phyloP scores from a whole-genome alignment of 202 grass and related monocot genomes.

The Panicum virgatum region DNA sequence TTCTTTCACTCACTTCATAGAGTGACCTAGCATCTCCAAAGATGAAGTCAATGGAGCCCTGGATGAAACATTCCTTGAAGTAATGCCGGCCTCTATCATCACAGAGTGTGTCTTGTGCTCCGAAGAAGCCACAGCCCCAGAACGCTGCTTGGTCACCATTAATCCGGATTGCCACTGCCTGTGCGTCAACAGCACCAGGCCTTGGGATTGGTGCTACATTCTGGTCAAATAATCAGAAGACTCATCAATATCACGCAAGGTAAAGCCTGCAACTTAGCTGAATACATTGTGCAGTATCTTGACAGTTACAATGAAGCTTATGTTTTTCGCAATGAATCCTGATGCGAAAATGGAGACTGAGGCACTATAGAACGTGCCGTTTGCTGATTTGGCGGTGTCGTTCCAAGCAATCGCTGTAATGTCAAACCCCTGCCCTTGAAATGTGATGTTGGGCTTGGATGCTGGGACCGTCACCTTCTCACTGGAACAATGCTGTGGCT shows the following conservation, averaged over 20 bases:
- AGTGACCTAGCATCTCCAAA: constrained; percentile 87
- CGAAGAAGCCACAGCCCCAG: constrained; percentile 90
- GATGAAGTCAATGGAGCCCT: constrained; percentile 86
- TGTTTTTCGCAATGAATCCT: constrained; percentile 76
- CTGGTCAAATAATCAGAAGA: constrained; percentile 40
- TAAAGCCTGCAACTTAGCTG: not conserved
- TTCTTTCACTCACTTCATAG: constrained; percentile 58
- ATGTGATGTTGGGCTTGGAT: constrained; percentile 83
- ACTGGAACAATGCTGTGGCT: constrained; percentile 44
- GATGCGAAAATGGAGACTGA: constrained; percentile 56
- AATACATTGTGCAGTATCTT: not conserved
- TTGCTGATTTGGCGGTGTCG: constrained; percentile 77
- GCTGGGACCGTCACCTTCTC: constrained; percentile 78
- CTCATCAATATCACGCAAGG: not conserved
- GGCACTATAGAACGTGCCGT: constrained; percentile 82
- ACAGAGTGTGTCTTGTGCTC: constrained; percentile 85
- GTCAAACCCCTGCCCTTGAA: constrained; percentile 86
- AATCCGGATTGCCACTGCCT: constrained; percentile 75
- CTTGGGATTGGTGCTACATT: constrained; percentile 88
- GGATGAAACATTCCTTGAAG: constrained; percentile 85
- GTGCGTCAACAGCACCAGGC: constrained; percentile 66
- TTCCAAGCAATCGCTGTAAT: constrained; percentile 79
- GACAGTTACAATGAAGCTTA: constrained; percentile 77
- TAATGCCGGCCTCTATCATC: constrained; percentile 76
- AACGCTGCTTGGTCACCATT: constrained; percentile 66